Evolutionary conservation across 2,329 filamentous ascomycete genomes (phyloP), one percentile per base, ranked within the genome.

Genomic region (Alternaria brassicicola): DNA sequence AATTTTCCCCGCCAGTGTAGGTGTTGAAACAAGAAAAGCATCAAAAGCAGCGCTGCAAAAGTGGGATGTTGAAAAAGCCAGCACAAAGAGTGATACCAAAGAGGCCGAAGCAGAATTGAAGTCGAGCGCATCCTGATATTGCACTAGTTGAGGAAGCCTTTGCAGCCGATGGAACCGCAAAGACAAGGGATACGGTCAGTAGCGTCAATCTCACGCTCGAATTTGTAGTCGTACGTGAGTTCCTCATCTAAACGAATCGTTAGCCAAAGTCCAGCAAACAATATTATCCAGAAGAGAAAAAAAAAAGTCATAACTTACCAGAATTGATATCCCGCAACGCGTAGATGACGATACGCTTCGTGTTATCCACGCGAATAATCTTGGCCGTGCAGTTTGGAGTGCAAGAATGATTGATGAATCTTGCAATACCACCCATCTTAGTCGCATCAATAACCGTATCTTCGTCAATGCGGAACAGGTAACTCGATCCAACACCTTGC

Each of bases 171-270:
- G 41, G 94, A 97, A 59, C 95, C 95, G 78, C 95, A 99, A 49
- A 99, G 88, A 82, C 95, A 99, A 49, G 95, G 95, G 70, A 99
- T 97, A 64, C 95, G 92, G 78, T 99, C 95, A 63, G 93, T 87
- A 68, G 92, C 96, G 72, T 93, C 93, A 73, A 96, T 92, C 80
- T 99, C 95, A 70, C 95, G 91, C 82, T 99, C 95, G 78, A 99
- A 99, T 79, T 99, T 99, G 86, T 99, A 99, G 82, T 99, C 95
- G 82, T 99, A 99, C 2, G 95, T 99, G 77, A 99, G 88, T 83
- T 99, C 95, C 81, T 99, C 95, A 77, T 97, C 95, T 99, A 74
- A 61, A 9, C 28, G 42, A 12, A 47, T 53, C 35, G 69, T 80
- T 70, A 74, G 77, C 31, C 23, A 33, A 47, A 23, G 43, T 47